Evolutionary conservation across 2,329 filamentous ascomycete genomes (phyloP).

Genomic region (Beauveria brongniartii): DNA sequence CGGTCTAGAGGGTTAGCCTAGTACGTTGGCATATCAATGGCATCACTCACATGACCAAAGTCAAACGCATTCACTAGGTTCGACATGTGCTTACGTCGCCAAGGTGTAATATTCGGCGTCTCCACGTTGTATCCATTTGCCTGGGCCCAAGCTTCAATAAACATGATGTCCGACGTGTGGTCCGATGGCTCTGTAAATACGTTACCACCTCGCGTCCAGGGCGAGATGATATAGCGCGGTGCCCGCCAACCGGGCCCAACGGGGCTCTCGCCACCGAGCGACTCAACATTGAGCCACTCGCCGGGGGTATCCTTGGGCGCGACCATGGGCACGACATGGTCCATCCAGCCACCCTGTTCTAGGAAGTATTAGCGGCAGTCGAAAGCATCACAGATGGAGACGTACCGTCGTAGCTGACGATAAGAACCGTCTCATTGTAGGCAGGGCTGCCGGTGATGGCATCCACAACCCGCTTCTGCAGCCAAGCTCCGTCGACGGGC

Average conservation of each 20-base stretch:
- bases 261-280: conserved; percentile 21
- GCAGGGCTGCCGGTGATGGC: conserved; percentile 38
- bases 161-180: conserved; percentile 45
- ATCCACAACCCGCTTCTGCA: conserved; percentile 44
- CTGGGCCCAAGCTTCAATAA: conserved; percentile 37
- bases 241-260: conserved; percentile 32
- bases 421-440: conserved; percentile 40
- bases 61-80: conserved; percentile 26
- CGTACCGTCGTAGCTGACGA: conserved; percentile 39
- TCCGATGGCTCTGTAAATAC: conserved; percentile 46
- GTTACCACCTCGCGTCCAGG: conserved; percentile 43
- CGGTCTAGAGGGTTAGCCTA: conserved; percentile 20
- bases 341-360: conserved; percentile 44
- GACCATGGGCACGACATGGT: conserved; percentile 42
- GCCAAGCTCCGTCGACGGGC: conserved; percentile 46
- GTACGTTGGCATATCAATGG: neutral
- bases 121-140: conserved; percentile 24
- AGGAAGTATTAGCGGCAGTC: neutral
- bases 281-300: conserved; percentile 40
- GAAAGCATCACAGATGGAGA: neutral
- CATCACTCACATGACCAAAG: conserved; percentile 27
- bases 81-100: conserved; percentile 20
- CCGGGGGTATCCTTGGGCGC: conserved; percentile 38
- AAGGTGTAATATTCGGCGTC: conserved; percentile 18
- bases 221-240: conserved; percentile 45